Conservation (phyloP, 1,284 basidiomycete species). For the Agroathelia rolfsii region DNA sequence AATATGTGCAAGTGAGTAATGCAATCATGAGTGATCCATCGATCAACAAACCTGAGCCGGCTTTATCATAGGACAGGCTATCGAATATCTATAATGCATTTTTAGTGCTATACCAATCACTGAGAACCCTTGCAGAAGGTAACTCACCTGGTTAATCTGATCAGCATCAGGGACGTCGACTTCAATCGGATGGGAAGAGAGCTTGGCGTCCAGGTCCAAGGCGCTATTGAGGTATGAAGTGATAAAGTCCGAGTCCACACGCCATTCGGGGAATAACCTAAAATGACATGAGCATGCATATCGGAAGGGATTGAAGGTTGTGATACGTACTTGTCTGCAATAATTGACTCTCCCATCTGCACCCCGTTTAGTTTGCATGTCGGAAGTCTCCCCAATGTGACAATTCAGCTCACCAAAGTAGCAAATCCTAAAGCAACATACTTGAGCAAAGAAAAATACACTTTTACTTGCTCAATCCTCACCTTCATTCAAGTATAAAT, state of each 20-base stretch:
- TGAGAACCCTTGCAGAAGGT: background rate
- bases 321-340: no score
- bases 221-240: slow-evolving; percentile 54
- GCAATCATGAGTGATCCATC: background rate
- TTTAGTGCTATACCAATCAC: no score
- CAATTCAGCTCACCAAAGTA: slow-evolving; percentile 43
- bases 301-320: no score
- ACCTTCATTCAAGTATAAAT: slow-evolving; percentile 80
- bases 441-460: no score
- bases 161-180: slow-evolving; percentile 85
- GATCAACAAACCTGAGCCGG: slow-evolving; percentile 56
- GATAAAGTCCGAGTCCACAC: slow-evolving; percentile 62
- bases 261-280: slow-evolving; percentile 74
- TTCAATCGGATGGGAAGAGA: slow-evolving; percentile 93
- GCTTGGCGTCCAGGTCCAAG: slow-evolving; percentile 77
- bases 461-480: no score
- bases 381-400: no score
- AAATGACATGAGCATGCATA: slow-evolving; percentile 4
- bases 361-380: no score
- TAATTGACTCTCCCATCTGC: slow-evolving; percentile 86
- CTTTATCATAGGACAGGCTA: slow-evolving; percentile 78
- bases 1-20: background rate
- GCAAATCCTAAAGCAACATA: slow-evolving; percentile 68
- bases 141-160: slow-evolving; percentile 68
- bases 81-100: slow-evolving; percentile 81